Base-by-base conservation (phyloP, 352 stramenopile genomes). In the Pythium biforme region DNA sequence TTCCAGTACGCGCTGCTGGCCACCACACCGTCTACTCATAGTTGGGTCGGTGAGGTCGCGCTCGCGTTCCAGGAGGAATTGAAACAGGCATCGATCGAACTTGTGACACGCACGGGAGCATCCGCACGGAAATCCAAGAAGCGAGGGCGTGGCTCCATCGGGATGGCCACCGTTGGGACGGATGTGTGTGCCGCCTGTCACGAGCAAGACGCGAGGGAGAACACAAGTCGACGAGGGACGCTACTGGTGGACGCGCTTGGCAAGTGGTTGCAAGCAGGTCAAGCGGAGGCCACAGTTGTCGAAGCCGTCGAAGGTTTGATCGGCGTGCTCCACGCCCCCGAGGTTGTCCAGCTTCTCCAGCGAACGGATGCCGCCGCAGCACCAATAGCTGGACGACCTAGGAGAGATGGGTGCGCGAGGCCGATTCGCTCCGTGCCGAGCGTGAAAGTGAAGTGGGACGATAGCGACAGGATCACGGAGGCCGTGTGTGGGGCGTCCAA, bases 111-210 rank as follows among this genome's bases (percentile, higher is more conserved):
- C 9, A 23, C 40, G 15, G 19, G n/a, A 12, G 57, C 47, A 12
- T 11, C 47, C 12, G 43, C 37, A 17, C 41, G 15, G 12, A 59
- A 63, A 22, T 51, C 57, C 34, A 71, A 51, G 58, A 71, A 71
- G 39, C 57, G 64, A 14, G 40, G 64, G 3, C 64, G 64, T 8
- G 58, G 51, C 6, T 39, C 48, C 0, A 63, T 63, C 19, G 43
- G 40, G 9, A 17, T 20, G 8, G 45, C 3, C 15, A 8, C 23
- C 22, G 8, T 15, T 4, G 4, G 4, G 31, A 5, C 31, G 3
- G 31, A 11, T 8, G 10, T 27, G 29, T 50, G 51, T 55, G 29
- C 33, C 11, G 27, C 48, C n/a, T 57, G 29, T 23, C 8, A 11
- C 3, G 31, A 37, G 31, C 31, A 4, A 39, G 1, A 17, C 41